Percentiles rank a stretch among this genome's conserved stretches.
Evolutionary conservation across 208 protist genomes (phyloP).

Genomic region (Porcisia deanei): DNA sequence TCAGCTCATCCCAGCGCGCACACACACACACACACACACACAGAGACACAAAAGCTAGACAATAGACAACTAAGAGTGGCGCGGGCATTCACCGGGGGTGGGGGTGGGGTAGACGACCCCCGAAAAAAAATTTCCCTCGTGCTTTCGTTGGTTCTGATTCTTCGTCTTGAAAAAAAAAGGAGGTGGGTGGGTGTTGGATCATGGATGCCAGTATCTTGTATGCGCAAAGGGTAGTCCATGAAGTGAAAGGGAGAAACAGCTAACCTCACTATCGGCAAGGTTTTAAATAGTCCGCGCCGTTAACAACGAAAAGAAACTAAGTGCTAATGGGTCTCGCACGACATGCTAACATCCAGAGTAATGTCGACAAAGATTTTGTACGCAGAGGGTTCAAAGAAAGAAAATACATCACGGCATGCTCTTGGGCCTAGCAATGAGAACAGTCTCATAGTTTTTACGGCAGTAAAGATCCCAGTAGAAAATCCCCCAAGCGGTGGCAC

Average conservation of each 20-base stretch:
- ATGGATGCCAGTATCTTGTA: background rate
- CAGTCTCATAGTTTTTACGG: conserved; percentile 75
- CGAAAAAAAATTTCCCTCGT: background rate
- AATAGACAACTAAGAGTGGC: background rate
- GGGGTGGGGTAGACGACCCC: background rate
- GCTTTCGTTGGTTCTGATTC: background rate
- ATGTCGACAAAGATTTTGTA: background rate
- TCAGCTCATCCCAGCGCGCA: background rate
- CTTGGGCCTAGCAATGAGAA: conserved; percentile 76
- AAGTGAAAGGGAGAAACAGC: background rate
- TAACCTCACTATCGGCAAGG: background rate
- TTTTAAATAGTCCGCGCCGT: background rate
- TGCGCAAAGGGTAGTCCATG: no score
- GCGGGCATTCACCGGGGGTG: background rate
- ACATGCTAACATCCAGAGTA: background rate
- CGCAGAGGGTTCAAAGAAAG: conserved; percentile 4
- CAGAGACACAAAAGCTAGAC: background rate
- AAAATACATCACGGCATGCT: conserved; percentile 26
- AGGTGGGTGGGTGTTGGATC: no score
- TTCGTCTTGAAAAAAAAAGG: background rate
- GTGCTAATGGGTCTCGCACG: conserved; percentile 10
- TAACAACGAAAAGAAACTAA: conserved; percentile 9
- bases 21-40: no score
- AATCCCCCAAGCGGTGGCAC: conserved; percentile 67
- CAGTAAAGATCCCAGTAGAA: conserved; percentile 91